Evolutionary conservation across 1,284 basidiomycete species (phyloP).

Genomic region (Cystobasidiaceae sp.): DNA sequence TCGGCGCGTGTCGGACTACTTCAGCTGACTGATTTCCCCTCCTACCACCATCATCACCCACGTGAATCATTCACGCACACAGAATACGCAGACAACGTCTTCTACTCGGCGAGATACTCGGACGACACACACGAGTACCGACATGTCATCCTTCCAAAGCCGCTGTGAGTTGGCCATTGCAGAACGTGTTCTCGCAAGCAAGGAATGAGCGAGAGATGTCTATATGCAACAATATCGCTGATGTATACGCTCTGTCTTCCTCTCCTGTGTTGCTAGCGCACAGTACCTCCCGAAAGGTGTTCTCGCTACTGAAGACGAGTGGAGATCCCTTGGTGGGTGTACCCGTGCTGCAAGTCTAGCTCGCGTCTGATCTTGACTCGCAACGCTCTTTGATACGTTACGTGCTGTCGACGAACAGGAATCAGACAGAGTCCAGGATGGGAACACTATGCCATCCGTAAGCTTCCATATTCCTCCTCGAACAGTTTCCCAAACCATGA

Average conservation of each 20-base stretch:
- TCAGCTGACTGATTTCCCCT: too few species aligned
- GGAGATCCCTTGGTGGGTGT: conserved; percentile 91
- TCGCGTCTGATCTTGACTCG: not conserved
- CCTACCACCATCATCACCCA: too few species aligned
- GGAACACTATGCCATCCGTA: conserved; percentile 96
- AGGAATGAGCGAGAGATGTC: too few species aligned
- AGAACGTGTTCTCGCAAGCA: too few species aligned
- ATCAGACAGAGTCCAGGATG: conserved; percentile 60
- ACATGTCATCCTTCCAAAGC: conserved; percentile 85
- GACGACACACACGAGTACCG: conserved; percentile 63
- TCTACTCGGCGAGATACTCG: conserved; percentile 49
- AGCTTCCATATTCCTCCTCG: not conserved
- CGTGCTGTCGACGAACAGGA: not conserved
- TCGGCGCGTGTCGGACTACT: too few species aligned
- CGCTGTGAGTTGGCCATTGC: conserved; percentile 64
- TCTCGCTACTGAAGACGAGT: conserved; percentile 69
- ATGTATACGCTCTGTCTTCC: too few species aligned
- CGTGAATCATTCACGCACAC: conserved; percentile 3
- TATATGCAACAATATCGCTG: too few species aligned
- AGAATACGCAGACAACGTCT: conserved; percentile 36
- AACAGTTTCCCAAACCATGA: not conserved
- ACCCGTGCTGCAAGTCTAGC: conserved; percentile 55
- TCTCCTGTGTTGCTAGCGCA: conserved; percentile 34
- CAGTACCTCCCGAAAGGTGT: conserved; percentile 52
- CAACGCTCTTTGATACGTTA: not conserved